Evolutionary conservation across 306 rosid genomes (phyloP).

Genomic region (Nissolia schottii): DNA sequence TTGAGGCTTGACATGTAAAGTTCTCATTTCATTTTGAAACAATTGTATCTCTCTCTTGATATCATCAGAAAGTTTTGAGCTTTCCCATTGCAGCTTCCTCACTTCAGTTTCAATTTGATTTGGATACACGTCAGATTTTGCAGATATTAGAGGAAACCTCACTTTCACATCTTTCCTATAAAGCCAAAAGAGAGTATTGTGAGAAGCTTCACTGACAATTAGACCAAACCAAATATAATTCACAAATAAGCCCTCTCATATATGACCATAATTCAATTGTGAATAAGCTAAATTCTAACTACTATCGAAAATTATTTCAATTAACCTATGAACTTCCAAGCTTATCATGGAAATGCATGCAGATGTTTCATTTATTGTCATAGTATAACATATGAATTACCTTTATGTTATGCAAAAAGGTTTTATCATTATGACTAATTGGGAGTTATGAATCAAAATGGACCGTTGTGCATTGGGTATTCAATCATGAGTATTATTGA

Average conservation of each 20-base stretch:
- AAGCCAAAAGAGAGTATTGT: too few relatives aligned
- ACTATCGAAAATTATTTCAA: too few relatives aligned
- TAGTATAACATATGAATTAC: neutral
- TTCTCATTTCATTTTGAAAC: slow-evolving; percentile 23
- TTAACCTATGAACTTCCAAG: too few relatives aligned
- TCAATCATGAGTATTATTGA: too few relatives aligned
- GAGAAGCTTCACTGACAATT: too few relatives aligned
- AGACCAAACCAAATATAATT: too few relatives aligned
- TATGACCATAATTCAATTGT: too few relatives aligned
- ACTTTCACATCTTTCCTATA: slow-evolving; percentile 32
- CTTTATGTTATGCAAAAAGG: neutral
- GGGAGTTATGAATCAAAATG: too few relatives aligned
- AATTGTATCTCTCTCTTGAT: slow-evolving; percentile 41
- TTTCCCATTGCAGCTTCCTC: slow-evolving; percentile 44
- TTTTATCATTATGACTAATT: neutral
- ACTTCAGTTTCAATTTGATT: slow-evolving; percentile 30
- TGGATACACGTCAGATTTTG: slow-evolving; percentile 15
- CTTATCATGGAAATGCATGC: too few relatives aligned
- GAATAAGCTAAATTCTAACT: too few relatives aligned
- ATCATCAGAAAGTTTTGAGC: slow-evolving; percentile 32
- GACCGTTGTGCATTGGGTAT: too few relatives aligned
- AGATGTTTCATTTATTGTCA: neutral
- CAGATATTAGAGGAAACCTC: slow-evolving; percentile 33
- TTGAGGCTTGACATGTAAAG: neutral
- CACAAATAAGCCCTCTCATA: too few relatives aligned